phyloP scores from a whole-genome alignment of 371 early-diverging fungal genomes.

The Mortierella sp. region DNA sequence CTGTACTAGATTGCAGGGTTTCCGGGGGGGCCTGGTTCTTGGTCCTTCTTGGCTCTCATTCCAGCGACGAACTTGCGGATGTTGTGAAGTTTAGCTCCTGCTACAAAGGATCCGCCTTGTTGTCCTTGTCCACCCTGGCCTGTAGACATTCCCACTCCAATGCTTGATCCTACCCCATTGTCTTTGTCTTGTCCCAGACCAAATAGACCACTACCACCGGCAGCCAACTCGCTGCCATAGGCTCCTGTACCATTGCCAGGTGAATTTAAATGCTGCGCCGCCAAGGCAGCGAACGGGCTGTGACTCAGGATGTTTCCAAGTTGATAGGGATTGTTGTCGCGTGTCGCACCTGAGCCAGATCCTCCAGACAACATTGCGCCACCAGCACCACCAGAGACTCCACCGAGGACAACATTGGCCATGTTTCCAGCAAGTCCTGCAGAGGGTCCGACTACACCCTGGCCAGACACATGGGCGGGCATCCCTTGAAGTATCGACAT shows the following conservation, averaged over 20 bases:
- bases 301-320: conserved; percentile 52
- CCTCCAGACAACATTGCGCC: conserved; percentile 33
- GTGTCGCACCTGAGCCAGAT: conserved; percentile 6
- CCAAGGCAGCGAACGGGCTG: conserved; percentile 45
- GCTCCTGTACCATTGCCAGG: conserved; percentile 17
- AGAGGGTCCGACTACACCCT: conserved; percentile 40
- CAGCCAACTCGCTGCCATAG: conserved; percentile 17
- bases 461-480: conserved; percentile 40
- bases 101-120: conserved; percentile 34
- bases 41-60: conserved; percentile 48
- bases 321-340: conserved; percentile 32
- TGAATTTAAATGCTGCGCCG: conserved; percentile 34
- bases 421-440: conserved; percentile 45
- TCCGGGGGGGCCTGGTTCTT: conserved; percentile 14
- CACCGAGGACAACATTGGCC: conserved; percentile 25
- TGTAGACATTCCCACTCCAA: not conserved
- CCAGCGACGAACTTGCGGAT: conserved; percentile 53
- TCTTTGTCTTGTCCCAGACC: conserved; percentile 37
- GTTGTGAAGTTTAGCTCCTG: conserved; percentile 46
- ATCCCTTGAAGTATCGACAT: conserved; percentile 47
- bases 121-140: conserved; percentile 10
- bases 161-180: not conserved
- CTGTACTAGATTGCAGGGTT: conserved; percentile 1
- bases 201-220: conserved; percentile 26
- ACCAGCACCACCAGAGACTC: conserved; percentile 9